Conservation (phyloP, 2,329 filamentous ascomycete genomes). For the Cordyceps cateniannulata region DNA sequence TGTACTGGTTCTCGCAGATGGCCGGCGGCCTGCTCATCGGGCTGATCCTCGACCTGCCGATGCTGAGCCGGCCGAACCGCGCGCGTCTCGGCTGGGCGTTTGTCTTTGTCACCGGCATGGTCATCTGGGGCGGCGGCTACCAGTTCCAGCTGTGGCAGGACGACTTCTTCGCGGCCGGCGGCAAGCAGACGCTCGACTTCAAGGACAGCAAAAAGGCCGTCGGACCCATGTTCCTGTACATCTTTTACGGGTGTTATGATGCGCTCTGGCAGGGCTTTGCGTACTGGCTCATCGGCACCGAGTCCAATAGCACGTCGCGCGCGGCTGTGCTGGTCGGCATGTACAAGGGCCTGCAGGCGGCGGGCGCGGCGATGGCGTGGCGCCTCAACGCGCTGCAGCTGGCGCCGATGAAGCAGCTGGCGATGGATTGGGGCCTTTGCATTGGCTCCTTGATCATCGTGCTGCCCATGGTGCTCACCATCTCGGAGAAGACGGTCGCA, state of each 20-base stretch:
- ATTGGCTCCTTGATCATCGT: slow-evolving; percentile 36
- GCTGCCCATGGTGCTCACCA: slow-evolving; percentile 35
- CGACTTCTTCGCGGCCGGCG: slow-evolving; percentile 28
- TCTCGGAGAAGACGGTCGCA: slow-evolving; percentile 22
- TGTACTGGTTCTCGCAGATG: slow-evolving; percentile 53
- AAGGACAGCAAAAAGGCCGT: slow-evolving; percentile 41
- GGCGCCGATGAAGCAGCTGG: slow-evolving; percentile 34
- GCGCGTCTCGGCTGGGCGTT: slow-evolving; percentile 40
- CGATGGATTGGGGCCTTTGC: slow-evolving; percentile 39
- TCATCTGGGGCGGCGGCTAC: slow-evolving; percentile 56
- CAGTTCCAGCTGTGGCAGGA: slow-evolving; percentile 56
- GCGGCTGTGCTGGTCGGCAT: slow-evolving; percentile 39
- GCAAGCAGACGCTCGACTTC: slow-evolving; percentile 41
- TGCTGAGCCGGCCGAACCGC: slow-evolving; percentile 36
- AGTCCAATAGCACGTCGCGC: slow-evolving; percentile 33
- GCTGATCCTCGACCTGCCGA: slow-evolving; percentile 35
- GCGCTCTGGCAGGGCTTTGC: slow-evolving; percentile 60
- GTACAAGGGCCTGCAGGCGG: slow-evolving; percentile 39
- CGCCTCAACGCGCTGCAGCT: slow-evolving; percentile 32
- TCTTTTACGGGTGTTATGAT: slow-evolving; percentile 65
- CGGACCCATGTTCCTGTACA: slow-evolving; percentile 62
- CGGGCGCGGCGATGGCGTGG: slow-evolving; percentile 40
- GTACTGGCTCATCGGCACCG: slow-evolving; percentile 52
- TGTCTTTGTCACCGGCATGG: slow-evolving; percentile 43
- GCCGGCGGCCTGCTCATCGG: slow-evolving; percentile 44